Evolutionary conservation across 495 filamentous ascomycete genomes (phyloP), one percentile per base, ranked within the genome.

Genomic region (Bombardia bombarda): DNA sequence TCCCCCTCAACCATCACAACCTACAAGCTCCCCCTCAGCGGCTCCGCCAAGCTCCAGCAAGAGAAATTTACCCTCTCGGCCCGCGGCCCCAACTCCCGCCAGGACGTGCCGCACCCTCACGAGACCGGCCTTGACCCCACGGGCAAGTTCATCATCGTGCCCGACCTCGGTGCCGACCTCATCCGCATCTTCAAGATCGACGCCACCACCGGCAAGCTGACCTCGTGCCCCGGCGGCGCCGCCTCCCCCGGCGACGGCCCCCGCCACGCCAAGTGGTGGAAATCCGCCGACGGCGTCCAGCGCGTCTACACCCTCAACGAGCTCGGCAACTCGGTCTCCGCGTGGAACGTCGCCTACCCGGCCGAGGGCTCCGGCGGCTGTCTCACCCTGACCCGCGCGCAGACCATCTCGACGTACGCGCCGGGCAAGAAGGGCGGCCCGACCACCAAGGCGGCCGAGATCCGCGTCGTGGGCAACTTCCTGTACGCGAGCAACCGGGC

Each of bases 111-210:
- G 19, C 84, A 84, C 52, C 83, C 83, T 2, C 85, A 90, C 56
- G 67, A 82, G 35, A 71, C 73, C 13, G 59, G 83, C 50, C 58
- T 85, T 5, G 85, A 90, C 51, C 84, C 84, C 1, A 81, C 80
- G 0, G 76, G 72, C 2, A 58, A 69, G 28, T 88, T 76, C 58
- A 47, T 85, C 30, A 52, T 89, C 1, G 68, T 78, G 9, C 82
- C 85, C 1, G 85, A 90, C 51, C 70, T 88, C 2, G 85, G 85
- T 42, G 73, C 81, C 1, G 85, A 90, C 50, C 50, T 83, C 4
- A 47, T 87, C 42, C 79, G 78, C 49, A 63, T 88, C 38, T 80
- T 71, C 55, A 61, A 37, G 72, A 81, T 68, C 50, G 63, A 80
- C 45, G 53, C 60, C 9, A 23, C 34, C 17, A 72, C 57, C 6